Evolutionary conservation across 2,329 filamentous ascomycete genomes (phyloP).

Genomic region (Phialemoniopsis sp.): DNA sequence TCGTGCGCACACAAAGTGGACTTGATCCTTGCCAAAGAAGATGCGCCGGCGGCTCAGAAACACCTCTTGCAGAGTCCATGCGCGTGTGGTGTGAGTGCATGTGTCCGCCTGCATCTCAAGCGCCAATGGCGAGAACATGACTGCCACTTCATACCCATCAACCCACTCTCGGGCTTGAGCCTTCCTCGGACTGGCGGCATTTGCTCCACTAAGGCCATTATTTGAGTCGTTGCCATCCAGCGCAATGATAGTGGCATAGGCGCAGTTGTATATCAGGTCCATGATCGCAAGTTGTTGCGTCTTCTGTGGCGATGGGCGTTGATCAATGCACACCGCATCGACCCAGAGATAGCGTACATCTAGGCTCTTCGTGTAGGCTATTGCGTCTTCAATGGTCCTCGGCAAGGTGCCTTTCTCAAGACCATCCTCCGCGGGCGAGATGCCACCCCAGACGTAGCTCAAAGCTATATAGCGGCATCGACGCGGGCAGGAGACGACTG

Average conservation of each 20-base stretch:
- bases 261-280: conserved; percentile 4
- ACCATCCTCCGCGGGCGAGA: neutral
- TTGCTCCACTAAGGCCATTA: no score
- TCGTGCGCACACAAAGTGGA: conserved; percentile 2
- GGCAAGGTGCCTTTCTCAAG: neutral
- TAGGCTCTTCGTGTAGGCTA: conserved; percentile 2
- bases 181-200: no score
- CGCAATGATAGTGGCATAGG: conserved; percentile 2
- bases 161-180: no score
- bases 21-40: conserved; percentile 2
- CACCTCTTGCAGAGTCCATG: conserved; percentile 5
- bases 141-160: no score
- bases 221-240: no score
- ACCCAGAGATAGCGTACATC: conserved; percentile 10
- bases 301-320: no score
- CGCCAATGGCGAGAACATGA: no score
- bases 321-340: conserved; percentile 10
- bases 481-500: neutral
- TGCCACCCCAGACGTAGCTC: conserved; percentile 7
- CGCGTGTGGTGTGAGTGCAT: no score
- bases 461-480: conserved; percentile 4
- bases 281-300: no score
- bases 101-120: no score
- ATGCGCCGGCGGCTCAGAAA: conserved; percentile 3
- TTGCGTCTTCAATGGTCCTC: conserved; percentile 6